A percentile compares a stretch with the other conserved stretches of the same genome.
Conservation (phyloP, 768 basidiomycete genomes). For the Suillus decipiens region DNA sequence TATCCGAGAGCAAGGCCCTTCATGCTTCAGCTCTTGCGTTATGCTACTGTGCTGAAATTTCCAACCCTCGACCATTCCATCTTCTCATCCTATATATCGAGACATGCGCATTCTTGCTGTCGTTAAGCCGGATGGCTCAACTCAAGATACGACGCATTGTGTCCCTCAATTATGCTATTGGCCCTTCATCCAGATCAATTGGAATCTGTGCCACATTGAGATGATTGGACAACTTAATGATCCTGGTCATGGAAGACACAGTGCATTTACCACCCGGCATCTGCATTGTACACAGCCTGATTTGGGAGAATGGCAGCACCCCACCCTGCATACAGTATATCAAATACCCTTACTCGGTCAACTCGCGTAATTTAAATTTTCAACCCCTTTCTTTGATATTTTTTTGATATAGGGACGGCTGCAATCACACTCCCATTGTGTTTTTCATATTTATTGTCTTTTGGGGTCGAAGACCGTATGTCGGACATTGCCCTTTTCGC, state of each 20-base stretch:
- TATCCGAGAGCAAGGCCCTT: background rate
- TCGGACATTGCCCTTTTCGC: too few relatives aligned
- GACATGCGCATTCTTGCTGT: background rate
- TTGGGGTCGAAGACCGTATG: too few relatives aligned
- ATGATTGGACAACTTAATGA: background rate
- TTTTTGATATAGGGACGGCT: too few relatives aligned
- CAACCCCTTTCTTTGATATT: background rate
- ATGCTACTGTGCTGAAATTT: background rate
- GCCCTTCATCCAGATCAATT: background rate
- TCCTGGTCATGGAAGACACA: background rate
- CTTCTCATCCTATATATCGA: background rate
- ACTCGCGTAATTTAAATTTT: background rate
- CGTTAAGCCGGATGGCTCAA: too few relatives aligned
- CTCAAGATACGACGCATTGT: background rate
- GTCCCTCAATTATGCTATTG: background rate
- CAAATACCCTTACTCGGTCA: background rate
- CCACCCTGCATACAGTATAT: background rate
- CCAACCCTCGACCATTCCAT: background rate
- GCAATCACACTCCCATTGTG: too few relatives aligned
- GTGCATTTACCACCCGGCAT: background rate
- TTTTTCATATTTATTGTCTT: too few relatives aligned
- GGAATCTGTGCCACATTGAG: background rate
- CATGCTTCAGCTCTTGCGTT: background rate
- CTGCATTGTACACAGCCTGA: background rate
- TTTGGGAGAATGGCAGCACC: background rate